Evolutionary conservation across 2,329 filamentous ascomycete species (phyloP).

Genomic region (Hypomyces perniciosus): DNA sequence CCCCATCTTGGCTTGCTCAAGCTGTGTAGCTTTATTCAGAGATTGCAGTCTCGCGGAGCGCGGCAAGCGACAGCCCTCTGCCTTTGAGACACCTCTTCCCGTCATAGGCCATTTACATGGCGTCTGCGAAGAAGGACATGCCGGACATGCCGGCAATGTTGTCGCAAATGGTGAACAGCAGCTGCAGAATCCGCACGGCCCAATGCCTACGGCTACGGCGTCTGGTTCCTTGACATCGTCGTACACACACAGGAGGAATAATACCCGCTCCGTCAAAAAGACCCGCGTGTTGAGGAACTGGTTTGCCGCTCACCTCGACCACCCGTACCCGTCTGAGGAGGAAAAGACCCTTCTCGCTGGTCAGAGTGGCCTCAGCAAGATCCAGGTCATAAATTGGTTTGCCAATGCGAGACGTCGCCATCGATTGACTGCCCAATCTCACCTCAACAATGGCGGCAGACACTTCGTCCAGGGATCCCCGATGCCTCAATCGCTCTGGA

Average conservation of each 20-base stretch:
- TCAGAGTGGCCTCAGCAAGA: constrained; percentile 40
- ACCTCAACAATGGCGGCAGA: constrained; percentile 19
- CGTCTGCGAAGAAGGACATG: constrained; percentile 33
- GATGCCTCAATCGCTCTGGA: constrained; percentile 30
- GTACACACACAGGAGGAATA: constrained; percentile 24
- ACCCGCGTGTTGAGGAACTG: constrained; percentile 40
- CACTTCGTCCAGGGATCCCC: constrained; percentile 36
- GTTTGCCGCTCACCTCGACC: constrained; percentile 39
- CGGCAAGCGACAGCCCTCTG: constrained; percentile 38
- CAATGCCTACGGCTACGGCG: constrained; percentile 7
- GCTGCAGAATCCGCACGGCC: neutral
- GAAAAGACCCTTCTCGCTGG: constrained; percentile 35
- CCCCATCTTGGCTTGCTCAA: constrained; percentile 41
- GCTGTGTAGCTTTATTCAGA: constrained; percentile 44
- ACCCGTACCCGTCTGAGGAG: constrained; percentile 43
- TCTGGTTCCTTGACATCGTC: constrained; percentile 10
- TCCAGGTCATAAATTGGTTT: constrained; percentile 45
- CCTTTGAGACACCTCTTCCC: constrained; percentile 41
- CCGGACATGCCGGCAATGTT: neutral
- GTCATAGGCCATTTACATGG: constrained; percentile 45
- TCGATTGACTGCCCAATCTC: constrained; percentile 28
- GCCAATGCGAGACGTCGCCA: constrained; percentile 45
- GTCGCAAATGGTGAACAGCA: constrained; percentile 1
- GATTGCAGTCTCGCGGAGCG: constrained; percentile 42
- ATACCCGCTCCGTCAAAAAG: constrained; percentile 38